phyloP scores from a whole-genome alignment of 345 rosid genomes.

The Citrus unshiu region DNA sequence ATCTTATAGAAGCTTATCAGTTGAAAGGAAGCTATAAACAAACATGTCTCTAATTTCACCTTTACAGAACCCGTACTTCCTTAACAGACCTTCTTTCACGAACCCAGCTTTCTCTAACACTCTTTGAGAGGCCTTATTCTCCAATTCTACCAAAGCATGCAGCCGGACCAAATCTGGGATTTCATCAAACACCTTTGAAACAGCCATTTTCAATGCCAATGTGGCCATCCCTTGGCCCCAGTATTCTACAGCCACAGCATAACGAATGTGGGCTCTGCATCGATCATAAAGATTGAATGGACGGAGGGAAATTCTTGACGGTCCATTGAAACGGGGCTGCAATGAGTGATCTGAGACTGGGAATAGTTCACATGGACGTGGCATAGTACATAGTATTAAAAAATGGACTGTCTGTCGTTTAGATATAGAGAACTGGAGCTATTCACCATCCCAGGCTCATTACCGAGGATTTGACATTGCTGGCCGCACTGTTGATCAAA shows the following conservation, averaged over 20 bases:
- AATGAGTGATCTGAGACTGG: too few species aligned
- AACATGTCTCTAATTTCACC: slow-evolving; percentile 52
- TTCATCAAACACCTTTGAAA: slow-evolving; percentile 27
- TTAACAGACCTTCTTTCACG: slow-evolving; percentile 52
- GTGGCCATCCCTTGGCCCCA: slow-evolving; percentile 50
- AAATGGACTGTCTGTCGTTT: too few species aligned
- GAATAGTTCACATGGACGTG: too few species aligned
- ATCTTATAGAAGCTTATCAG: slow-evolving; percentile 15
- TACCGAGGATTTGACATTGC: too few species aligned
- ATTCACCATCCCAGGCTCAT: too few species aligned
- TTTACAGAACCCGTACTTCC: slow-evolving; percentile 45
- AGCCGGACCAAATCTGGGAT: slow-evolving; percentile 43
- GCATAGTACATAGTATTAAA: too few species aligned
- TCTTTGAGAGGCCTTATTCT: slow-evolving; percentile 53
- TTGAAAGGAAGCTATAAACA: slow-evolving; percentile 36
- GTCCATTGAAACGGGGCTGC: too few species aligned
- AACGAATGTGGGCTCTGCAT: slow-evolving; percentile 36
- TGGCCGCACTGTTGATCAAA: too few species aligned
- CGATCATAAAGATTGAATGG: slow-evolving; percentile 10
- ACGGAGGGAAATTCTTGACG: too few species aligned
- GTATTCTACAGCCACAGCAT: slow-evolving; percentile 32
- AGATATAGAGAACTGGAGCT: too few species aligned
- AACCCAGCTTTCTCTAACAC: slow-evolving; percentile 66
- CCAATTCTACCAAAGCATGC: slow-evolving; percentile 53
- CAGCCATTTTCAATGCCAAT: slow-evolving; percentile 33